Percentiles rank a stretch among this genome's conserved stretches.
These are phyloP conservation scores for Penicillium flavigenum DNA, from an alignment of 495 filamentous ascomycete species.

Conservation along the genomic window DNA sequence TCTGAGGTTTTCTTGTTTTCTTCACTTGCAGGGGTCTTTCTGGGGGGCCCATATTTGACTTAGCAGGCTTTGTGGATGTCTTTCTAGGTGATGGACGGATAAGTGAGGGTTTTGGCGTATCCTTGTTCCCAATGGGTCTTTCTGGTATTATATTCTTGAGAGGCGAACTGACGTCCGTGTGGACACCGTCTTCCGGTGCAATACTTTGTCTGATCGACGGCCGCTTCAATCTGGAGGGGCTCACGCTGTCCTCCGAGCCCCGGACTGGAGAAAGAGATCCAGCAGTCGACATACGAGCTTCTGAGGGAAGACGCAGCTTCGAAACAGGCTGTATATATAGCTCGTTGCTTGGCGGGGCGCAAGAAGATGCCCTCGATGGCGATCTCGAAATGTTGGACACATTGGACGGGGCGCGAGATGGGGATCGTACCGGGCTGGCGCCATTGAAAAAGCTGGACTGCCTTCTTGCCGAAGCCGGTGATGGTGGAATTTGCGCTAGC, in stretches of 20 bases:
- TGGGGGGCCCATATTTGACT: slow-evolving; percentile 41
- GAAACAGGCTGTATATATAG: slow-evolving; percentile 28
- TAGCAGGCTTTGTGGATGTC: slow-evolving; percentile 53
- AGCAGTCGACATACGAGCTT: slow-evolving; percentile 25
- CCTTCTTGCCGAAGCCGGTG: slow-evolving; percentile 56
- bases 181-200: slow-evolving; percentile 6
- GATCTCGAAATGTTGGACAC: slow-evolving; percentile 49
- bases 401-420: slow-evolving; percentile 55
- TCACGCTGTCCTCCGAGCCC: slow-evolving; percentile 24
- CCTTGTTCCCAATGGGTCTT: slow-evolving; percentile 43
- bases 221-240: slow-evolving; percentile 29
- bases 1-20: slow-evolving; percentile 43
- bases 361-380: slow-evolving; percentile 47
- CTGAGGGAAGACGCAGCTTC: slow-evolving; percentile 35
- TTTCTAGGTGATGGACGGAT: slow-evolving; percentile 56
- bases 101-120: slow-evolving; percentile 47
- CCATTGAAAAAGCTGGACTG: slow-evolving; percentile 62
- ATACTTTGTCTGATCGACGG: slow-evolving; percentile 29
- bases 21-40: slow-evolving; percentile 51
- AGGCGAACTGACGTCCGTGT: slow-evolving; percentile 10
- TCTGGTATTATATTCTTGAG: slow-evolving; percentile 19
- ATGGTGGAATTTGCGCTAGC: slow-evolving; percentile 61
- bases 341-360: slow-evolving; percentile 32
- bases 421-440: slow-evolving; percentile 56
- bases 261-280: slow-evolving; percentile 19